Conservation (phyloP, 805 yeast species). For the Zygosaccharomyces gambellarensis region DNA sequence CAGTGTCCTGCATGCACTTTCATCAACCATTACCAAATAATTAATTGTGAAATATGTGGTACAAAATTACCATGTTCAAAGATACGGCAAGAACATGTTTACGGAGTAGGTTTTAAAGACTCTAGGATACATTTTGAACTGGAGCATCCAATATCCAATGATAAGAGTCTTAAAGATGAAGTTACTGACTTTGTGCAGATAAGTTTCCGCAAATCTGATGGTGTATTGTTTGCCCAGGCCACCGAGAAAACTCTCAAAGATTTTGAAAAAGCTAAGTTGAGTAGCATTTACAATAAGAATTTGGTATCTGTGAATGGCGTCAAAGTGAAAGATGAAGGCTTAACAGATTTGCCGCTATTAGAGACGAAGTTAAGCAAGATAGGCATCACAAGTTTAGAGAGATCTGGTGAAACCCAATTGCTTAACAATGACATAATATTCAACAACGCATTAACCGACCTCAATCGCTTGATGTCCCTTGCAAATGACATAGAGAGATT, state of each 20-base stretch:
- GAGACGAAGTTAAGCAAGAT: conserved; percentile 36
- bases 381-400: conserved; percentile 72
- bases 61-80: conserved; percentile 38
- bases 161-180: conserved; percentile 4
- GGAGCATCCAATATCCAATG: conserved; percentile 31
- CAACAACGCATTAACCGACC: conserved; percentile 66
- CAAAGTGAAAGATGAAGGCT: conserved; percentile 9
- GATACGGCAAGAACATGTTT: conserved; percentile 19
- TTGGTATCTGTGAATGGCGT: conserved; percentile 35
- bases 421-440: conserved; percentile 57
- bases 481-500: conserved; percentile 67
- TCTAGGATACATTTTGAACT: conserved; percentile 29
- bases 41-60: conserved; percentile 86
- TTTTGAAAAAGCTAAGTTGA: conserved; percentile 42
- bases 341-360: conserved; percentile 12
- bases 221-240: conserved; percentile 46
- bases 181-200: conserved; percentile 45
- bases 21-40: conserved; percentile 72
- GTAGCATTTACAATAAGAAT: conserved; percentile 26
- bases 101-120: conserved; percentile 30
- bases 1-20: conserved; percentile 66
- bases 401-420: conserved; percentile 48
- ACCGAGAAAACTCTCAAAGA: conserved; percentile 44
- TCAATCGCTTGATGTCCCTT: conserved; percentile 70
- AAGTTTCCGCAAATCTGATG: conserved; percentile 74